phyloP scores from a whole-genome alignment of 148 eudicot genomes.

The Chenopodium album region DNA sequence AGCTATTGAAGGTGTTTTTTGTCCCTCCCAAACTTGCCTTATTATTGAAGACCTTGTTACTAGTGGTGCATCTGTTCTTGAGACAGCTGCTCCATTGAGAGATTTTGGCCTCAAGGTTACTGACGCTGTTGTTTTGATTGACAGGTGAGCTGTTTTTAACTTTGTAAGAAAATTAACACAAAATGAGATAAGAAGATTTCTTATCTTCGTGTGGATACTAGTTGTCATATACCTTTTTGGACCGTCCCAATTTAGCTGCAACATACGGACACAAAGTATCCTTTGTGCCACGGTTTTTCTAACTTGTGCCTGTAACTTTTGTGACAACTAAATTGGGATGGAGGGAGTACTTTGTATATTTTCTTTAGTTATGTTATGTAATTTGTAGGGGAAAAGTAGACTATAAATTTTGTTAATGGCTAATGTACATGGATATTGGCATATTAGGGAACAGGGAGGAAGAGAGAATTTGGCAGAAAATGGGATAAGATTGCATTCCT shows the following conservation, averaged over 20 bases:
- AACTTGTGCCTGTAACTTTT: too few relatives aligned
- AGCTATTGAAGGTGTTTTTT: constrained; percentile 67
- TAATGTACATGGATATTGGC: constrained; percentile 11
- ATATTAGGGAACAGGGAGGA: constrained; percentile 77
- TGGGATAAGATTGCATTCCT: constrained; percentile 69
- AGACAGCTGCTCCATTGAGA: constrained; percentile 71
- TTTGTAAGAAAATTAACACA: too few relatives aligned
- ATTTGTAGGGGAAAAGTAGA: too few relatives aligned
- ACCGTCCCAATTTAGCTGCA: too few relatives aligned
- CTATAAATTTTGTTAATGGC: neutral
- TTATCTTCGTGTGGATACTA: too few relatives aligned
- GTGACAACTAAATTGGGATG: too few relatives aligned
- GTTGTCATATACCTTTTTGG: too few relatives aligned
- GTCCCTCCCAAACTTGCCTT: constrained; percentile 41
- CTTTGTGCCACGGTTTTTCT: too few relatives aligned
- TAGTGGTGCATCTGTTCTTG: constrained; percentile 82
- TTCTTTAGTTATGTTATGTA: too few relatives aligned
- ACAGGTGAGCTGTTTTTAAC: constrained; percentile 28
- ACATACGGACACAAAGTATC: too few relatives aligned
- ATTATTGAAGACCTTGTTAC: constrained; percentile 81
- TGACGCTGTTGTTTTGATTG: constrained; percentile 81
- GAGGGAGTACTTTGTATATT: too few relatives aligned
- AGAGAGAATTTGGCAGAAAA: constrained; percentile 70
- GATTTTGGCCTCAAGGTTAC: constrained; percentile 62
- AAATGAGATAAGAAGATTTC: too few relatives aligned